These are phyloP conservation scores for Stephania yunnanensis DNA, from an alignment of 164 flowering plant species.

Conservation along the genomic window DNA sequence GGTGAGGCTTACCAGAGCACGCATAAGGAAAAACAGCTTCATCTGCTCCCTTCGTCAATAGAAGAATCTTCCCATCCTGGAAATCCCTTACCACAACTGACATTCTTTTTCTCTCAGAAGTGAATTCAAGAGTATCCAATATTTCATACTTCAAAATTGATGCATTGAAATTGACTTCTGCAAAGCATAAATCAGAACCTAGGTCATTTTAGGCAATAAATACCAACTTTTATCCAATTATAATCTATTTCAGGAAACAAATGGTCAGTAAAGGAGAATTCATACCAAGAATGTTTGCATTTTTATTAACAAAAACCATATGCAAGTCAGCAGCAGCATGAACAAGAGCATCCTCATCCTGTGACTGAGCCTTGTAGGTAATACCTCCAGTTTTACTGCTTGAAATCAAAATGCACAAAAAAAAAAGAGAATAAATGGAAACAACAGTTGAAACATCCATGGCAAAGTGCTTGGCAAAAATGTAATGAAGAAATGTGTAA, in stretches of 20 bases:
- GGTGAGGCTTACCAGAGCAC: conserved; percentile 44
- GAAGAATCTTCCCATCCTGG: conserved; percentile 65
- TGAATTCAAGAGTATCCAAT: conserved; percentile 89
- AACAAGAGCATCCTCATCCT: conserved; percentile 99
- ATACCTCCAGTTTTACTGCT: conserved; percentile 69
- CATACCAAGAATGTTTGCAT: conserved; percentile 68
- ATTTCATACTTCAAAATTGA: conserved; percentile 58
- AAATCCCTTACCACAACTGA: conserved; percentile 78
- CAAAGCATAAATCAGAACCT: conserved; percentile 20
- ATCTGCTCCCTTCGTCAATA: conserved; percentile 95
- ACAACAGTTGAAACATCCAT: background rate
- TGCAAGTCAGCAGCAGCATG: conserved; percentile 83
- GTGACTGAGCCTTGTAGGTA: conserved; percentile 89
- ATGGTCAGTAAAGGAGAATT: background rate
- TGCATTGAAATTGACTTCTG: conserved; percentile 74
- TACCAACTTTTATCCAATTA: background rate
- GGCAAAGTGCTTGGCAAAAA: background rate
- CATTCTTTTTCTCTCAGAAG: conserved; percentile 98
- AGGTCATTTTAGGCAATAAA: conserved; percentile 9
- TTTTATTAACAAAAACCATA: conserved; percentile 66
- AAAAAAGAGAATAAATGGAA: background rate
- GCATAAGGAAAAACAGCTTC: conserved; percentile 87
- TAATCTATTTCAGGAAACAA: conserved; percentile 1
- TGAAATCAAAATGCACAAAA: conserved; percentile 4
- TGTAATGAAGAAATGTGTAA: background rate